Conservation (phyloP, 306 rosid species). For the Chamaecrista fasciculata region DNA sequence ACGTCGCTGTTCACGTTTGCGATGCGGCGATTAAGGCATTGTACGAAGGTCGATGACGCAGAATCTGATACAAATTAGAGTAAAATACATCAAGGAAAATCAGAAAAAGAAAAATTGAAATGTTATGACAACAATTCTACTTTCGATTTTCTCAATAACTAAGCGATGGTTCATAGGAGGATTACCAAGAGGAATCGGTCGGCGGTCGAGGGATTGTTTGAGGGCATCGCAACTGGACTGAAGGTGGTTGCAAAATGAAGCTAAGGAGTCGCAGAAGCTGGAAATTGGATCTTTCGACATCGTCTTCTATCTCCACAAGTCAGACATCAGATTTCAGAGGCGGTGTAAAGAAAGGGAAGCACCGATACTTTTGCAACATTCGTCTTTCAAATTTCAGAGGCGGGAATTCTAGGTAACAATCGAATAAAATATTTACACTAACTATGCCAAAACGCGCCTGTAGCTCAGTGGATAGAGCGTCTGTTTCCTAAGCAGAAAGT, state of each 20-base stretch:
- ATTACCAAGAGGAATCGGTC: slow-evolving; percentile 84
- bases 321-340: neutral
- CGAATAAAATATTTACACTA: too few relatives aligned
- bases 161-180: neutral
- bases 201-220: slow-evolving; percentile 70
- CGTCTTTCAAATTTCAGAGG: slow-evolving; percentile 19
- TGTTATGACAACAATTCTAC: neutral
- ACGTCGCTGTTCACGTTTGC: slow-evolving; percentile 56
- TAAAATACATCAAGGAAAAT: neutral
- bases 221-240: slow-evolving; percentile 71
- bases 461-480: slow-evolving; percentile 18
- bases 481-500: slow-evolving; percentile 21
- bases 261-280: slow-evolving; percentile 50
- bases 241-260: slow-evolving; percentile 74
- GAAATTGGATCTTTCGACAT: slow-evolving; percentile 62
- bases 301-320: neutral
- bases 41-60: slow-evolving; percentile 78
- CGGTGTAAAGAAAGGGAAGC: neutral
- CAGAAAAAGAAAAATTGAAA: neutral
- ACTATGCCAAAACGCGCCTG: neutral
- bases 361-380: neutral
- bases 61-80: slow-evolving; percentile 43
- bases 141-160: neutral
- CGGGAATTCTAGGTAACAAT: slow-evolving; percentile 18
- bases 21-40: slow-evolving; percentile 72